Evolutionary conservation across 2,329 filamentous ascomycete genomes (phyloP), one percentile per base, ranked within the genome.

Genomic region (Verticillium isaacii): DNA sequence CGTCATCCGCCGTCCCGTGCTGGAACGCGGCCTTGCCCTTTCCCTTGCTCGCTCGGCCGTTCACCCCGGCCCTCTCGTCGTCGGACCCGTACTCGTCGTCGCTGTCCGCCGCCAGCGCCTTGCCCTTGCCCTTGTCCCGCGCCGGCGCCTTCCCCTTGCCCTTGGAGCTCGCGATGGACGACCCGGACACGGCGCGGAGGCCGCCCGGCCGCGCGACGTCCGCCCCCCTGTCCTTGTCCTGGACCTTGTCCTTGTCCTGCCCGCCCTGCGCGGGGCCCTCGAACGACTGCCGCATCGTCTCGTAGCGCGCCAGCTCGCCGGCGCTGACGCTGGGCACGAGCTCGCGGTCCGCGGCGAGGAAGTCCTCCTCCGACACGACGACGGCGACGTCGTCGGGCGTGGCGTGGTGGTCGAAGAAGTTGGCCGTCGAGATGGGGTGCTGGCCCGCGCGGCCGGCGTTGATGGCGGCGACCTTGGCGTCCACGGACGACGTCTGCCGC

Each of bases 331-430:
- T 93, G 17, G 93, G 93, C n/a, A 98, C 89, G 50, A 99, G 83
- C 77, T 98, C 95, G 54, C 80, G 80, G 70, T 94, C 88, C 1
- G 95, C 95, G 32, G 85, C 85, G 25, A 89, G 73, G 71, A 99
- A 99, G 74, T 99, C 95, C 57, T 90, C 85, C 74, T 97, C 94
- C 1, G 87, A 90, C 32, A 99, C 95, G 77, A 91, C 88, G 66
- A 99, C 94, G 32, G 89, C 85, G 1, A 94, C 86, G 71, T 99
- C 95, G 56, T 91, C 90, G 12, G 88, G 83, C 0, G 86, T 91
- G 15, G 94, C 93, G 67, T 91, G 82, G 76, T 98, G 94, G 72
- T 99, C 95, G 73, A 99, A 99, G 78, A 93, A 99, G 76, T 95
- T 93, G 0, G 93, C 94, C 1, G 94, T 96, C 1, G 90, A 91